A percentile compares a stretch with the other conserved stretches of the same genome.
Evolutionary conservation across 306 rosid genomes (phyloP).

Genomic region (Fagus sylvatica): DNA sequence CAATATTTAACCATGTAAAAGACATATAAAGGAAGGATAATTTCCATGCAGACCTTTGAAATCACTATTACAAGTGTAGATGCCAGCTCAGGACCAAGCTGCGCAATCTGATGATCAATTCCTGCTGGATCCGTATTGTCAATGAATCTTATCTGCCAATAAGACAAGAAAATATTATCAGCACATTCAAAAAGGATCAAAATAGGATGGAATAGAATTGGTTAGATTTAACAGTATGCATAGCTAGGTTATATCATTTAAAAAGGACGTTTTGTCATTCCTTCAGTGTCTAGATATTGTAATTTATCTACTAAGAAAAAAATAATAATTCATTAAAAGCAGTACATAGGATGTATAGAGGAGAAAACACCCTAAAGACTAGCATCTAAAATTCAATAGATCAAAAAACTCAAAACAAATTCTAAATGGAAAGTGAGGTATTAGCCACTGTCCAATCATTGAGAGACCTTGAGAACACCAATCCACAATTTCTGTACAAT

Average conservation of each 20-base stretch:
- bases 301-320: no score
- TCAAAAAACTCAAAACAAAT: no score
- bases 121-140: slow-evolving; percentile 99
- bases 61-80: slow-evolving; percentile 92
- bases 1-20: background rate
- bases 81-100: slow-evolving; percentile 84
- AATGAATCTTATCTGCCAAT: slow-evolving; percentile 85
- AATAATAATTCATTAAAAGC: no score
- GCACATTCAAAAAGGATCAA: slow-evolving; percentile 11
- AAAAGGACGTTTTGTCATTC: background rate
- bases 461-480: no score
- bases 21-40: slow-evolving; percentile 9
- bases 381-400: no score
- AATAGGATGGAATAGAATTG: background rate
- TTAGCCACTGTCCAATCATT: no score
- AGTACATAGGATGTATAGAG: no score
- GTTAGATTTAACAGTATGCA: background rate
- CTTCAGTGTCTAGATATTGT: background rate
- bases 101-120: slow-evolving; percentile 99
- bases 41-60: slow-evolving; percentile 65
- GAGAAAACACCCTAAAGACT: no score
- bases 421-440: no score
- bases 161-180: slow-evolving; percentile 14
- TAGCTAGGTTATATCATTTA: slow-evolving; percentile 7
- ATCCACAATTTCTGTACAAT: no score